phyloP scores from a whole-genome alignment of 2,329 filamentous ascomycete species.

The Aspergillus proliferans region DNA sequence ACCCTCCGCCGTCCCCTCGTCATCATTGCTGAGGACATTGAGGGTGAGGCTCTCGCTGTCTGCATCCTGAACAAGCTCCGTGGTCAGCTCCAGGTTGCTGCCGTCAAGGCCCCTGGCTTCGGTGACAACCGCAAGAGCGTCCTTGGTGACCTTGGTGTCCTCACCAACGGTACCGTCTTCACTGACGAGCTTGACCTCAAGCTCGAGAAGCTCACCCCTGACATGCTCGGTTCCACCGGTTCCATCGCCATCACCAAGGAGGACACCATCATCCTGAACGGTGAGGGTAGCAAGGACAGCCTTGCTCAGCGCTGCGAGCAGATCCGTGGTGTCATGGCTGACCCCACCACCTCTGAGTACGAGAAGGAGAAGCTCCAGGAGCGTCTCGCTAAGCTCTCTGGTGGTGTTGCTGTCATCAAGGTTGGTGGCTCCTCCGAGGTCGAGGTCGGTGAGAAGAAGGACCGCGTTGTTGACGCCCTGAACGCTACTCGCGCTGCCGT shows the following conservation, averaged over 20 bases:
- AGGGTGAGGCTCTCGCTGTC: slow-evolving; percentile 95
- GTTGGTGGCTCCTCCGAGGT: slow-evolving; percentile 96
- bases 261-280: slow-evolving; percentile 97
- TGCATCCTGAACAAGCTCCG: slow-evolving; percentile 99
- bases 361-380: slow-evolving; percentile 99
- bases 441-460: slow-evolving; percentile 99
- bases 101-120: slow-evolving; percentile 98
- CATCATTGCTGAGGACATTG: slow-evolving; percentile 98
- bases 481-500: slow-evolving; percentile 98
- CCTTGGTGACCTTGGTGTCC: slow-evolving; percentile 88
- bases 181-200: slow-evolving; percentile 97
- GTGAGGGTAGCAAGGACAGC: slow-evolving; percentile 87
- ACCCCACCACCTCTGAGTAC: slow-evolving; percentile 93
- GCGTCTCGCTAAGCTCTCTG: slow-evolving; percentile 97
- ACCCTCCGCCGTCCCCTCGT: slow-evolving; percentile 91
- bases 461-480: slow-evolving; percentile 95
- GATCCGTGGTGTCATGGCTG: slow-evolving; percentile 93
- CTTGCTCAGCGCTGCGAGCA: slow-evolving; percentile 97
- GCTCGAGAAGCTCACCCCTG: slow-evolving; percentile 93
- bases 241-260: slow-evolving; percentile 99
- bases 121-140: slow-evolving; percentile 99
- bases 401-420: slow-evolving; percentile 98
- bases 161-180: slow-evolving; percentile 97
- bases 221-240: slow-evolving; percentile 94
- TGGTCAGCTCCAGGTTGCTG: slow-evolving; percentile 95